These are phyloP conservation scores for Sporobolomyces phaffii DNA, from an alignment of 768 basidiomycete genomes.

Conservation along the genomic window DNA sequence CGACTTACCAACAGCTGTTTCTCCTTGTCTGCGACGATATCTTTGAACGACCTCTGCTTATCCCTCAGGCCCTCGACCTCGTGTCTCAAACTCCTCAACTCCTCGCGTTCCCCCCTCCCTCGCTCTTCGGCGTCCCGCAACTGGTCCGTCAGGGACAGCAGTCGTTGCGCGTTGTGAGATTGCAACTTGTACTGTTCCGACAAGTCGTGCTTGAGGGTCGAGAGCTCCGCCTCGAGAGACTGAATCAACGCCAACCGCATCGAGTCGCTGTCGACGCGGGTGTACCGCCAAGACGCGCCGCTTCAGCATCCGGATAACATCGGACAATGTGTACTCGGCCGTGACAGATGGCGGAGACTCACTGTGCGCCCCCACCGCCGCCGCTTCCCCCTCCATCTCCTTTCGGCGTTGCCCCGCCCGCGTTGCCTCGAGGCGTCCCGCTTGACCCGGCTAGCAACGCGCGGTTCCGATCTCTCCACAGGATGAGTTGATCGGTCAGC, in stretches of 20 bases:
- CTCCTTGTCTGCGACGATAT: slow-evolving; percentile 67
- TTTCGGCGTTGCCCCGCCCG: not conserved
- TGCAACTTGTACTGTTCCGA: slow-evolving; percentile 94
- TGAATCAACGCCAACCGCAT: slow-evolving; percentile 80
- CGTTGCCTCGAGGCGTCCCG: not conserved
- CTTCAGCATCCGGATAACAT: too few species aligned
- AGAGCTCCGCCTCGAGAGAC: slow-evolving; percentile 89
- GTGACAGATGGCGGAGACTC: too few species aligned
- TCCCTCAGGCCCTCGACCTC: slow-evolving; percentile 68
- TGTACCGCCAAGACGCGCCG: not conserved
- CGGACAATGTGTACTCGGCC: too few species aligned
- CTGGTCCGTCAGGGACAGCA: slow-evolving; percentile 89
- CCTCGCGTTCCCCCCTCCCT: slow-evolving; percentile 72
- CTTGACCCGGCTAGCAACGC: slow-evolving; percentile 65
- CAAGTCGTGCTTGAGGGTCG: slow-evolving; percentile 80
- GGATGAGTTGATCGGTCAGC: slow-evolving; percentile 82
- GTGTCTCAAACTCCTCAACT: slow-evolving; percentile 66
- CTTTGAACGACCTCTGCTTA: slow-evolving; percentile 73
- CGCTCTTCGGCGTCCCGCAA: slow-evolving; percentile 87
- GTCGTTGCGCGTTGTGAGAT: slow-evolving; percentile 86
- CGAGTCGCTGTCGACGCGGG: too few species aligned
- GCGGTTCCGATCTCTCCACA: slow-evolving; percentile 86
- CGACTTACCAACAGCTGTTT: slow-evolving; percentile 29
- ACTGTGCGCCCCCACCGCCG: slow-evolving; percentile 56
- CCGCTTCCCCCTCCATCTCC: not conserved